Base-by-base conservation (phyloP, 371 early-diverging fungal genomes). In the Syncephalis plumigaleata region DNA sequence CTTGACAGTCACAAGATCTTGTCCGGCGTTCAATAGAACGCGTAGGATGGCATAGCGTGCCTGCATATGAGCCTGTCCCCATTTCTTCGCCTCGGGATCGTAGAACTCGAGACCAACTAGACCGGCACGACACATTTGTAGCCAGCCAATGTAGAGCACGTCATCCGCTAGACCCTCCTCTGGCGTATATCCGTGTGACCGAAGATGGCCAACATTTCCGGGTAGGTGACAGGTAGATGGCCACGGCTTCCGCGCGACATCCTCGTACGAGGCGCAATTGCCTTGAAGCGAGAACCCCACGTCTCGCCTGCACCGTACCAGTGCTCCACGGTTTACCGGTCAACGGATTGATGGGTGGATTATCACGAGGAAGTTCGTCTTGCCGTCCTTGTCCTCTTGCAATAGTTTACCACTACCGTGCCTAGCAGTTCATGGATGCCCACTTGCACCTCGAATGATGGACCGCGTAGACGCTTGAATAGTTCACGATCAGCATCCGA, bases 161-260 rank as follows among this genome's bases (percentile, higher is more conserved):
- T 78, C 72, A 11, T 67, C 66, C 16, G 64, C 66, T 36, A 65
- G 56, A 39, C 63, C 58, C 5, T 58, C 70, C 26, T 59, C 49
- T 4, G 20, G 27, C n/a, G 31, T 25, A 5, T 20, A 26, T 46
- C 46, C 2, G 46, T 46, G 51, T 64, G 65, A 11, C 68, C 65
- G 49, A 78, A 78, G 44, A 75, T 70, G 21, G 61, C 58, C 17
- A 65, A 45, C n/a, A 66, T 62, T 25, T 63, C 64, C 18, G 44
- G 16, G 22, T 73, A 56, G 36, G 67, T 63, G 37, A 55, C 7
- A 75, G 57, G 22, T 57, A 64, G 59, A 75, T 51, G 39, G 70
- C 78, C 45, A 74, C 73, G 27, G 65, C 57, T 51, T 78, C 79
- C 36, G 79, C 79, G 43, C 79, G 69, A 47, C 79, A 78, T 78